phyloP scores from a whole-genome alignment of 441 rosid species.

The California macrophylla region DNA sequence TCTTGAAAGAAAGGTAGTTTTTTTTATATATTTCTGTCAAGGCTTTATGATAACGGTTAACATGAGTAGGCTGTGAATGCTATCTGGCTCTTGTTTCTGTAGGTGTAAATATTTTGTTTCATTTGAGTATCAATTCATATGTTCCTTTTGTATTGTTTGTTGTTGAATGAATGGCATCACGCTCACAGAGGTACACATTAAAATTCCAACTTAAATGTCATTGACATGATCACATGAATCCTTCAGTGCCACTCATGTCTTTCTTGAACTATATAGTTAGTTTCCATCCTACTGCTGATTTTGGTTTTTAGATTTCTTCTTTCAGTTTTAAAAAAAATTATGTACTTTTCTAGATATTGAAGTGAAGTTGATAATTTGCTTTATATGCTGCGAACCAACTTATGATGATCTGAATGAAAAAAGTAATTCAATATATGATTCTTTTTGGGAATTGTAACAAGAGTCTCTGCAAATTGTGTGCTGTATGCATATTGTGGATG shows the following conservation, averaged over 20 bases:
- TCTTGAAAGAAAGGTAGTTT: neutral
- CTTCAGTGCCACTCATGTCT: neutral
- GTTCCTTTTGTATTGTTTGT: neutral
- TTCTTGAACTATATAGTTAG: neutral
- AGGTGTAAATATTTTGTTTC: neutral
- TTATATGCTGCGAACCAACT: neutral
- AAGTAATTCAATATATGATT: neutral
- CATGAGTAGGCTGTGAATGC: neutral
- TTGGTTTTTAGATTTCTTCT: neutral
- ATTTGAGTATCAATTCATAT: neutral
- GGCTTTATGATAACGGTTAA: neutral
- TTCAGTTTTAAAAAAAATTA: neutral
- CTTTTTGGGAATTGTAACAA: neutral
- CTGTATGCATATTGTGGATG: neutral
- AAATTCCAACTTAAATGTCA: neutral
- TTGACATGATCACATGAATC: neutral
- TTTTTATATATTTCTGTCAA: neutral
- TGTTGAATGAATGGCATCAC: neutral
- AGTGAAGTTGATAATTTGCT: neutral
- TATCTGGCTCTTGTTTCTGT: neutral
- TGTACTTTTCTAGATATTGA: neutral
- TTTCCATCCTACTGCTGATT: neutral
- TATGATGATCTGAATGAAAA: neutral
- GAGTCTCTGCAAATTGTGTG: neutral
- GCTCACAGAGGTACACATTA: neutral